Evolutionary conservation across 2,329 filamentous ascomycete genomes (phyloP), one percentile per base, ranked within the genome.

Genomic region (Fusarium multiceps): DNA sequence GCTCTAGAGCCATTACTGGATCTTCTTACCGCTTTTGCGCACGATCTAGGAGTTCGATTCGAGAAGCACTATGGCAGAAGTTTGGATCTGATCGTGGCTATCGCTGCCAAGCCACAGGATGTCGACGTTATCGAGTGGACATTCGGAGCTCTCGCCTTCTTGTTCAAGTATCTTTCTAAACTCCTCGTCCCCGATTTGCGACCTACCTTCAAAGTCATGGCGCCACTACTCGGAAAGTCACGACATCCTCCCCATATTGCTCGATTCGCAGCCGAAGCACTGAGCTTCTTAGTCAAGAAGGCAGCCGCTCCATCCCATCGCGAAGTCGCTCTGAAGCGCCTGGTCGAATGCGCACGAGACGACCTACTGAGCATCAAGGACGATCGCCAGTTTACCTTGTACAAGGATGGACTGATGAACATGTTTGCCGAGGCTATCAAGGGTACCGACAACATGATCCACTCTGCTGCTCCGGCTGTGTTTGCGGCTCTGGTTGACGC

Each of bases 61-160:
- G 94, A 98, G 80, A 93, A 92, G 76, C 90, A 97, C 79, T 98
- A 97, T 78, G 86, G 89, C 47, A 86, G 88, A 54, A 89, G 92
- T 27, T 88, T 99, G 61, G 87, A 85, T 56, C 83, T 97, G 56
- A 89, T 99, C 57, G 88, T 93, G 41, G 88, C 89, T 18, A 87
- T 98, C 69, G 94, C 94, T 13, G 90, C 90, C 56, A 92, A 89
- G 74, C 89, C 93, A 55, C 86, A 92, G 59, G 91, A 93, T 75
- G 90, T 93, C 27, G 93, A 94, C 68, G 94, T 97, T n/a, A 93
- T 98, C 53, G 96, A 99, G 82, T 98, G 95, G 94, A 95, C 93
- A 53, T 99, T 99, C 81, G 93, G 91, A 14, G 94, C 93, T 73
- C 85, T 99, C 59, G 94, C 96, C 47, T 99, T 97, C 85, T 85